Percentiles rank a stretch among this genome's conserved stretches.
Conservation (phyloP, 352 stramenopile genomes). For the Globisporangium ultimum region DNA sequence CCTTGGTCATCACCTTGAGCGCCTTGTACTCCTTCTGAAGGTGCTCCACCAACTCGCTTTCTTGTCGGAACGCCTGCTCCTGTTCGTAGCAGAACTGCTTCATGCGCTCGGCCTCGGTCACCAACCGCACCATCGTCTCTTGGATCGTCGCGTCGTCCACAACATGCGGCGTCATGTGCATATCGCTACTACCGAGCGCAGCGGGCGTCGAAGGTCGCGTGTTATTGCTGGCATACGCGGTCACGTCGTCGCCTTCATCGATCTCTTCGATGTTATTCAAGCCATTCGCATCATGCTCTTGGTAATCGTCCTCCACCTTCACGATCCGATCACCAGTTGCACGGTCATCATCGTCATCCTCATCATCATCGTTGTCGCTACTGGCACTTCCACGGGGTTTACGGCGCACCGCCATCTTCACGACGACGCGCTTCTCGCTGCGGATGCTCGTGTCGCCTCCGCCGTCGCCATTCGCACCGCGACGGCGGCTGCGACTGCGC, state of each 20-base stretch:
- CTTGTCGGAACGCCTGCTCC: slow-evolving; percentile 26
- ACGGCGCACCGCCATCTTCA: slow-evolving; percentile 10
- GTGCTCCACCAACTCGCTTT: slow-evolving; percentile 23
- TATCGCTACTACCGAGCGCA: neutral
- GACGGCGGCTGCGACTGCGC: slow-evolving; percentile 1
- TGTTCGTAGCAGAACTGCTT: slow-evolving; percentile 30
- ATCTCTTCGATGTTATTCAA: slow-evolving; percentile 15
- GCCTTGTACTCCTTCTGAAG: slow-evolving; percentile 35
- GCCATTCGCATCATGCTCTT: neutral
- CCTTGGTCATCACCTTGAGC: slow-evolving; percentile 33
- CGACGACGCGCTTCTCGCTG: slow-evolving; percentile 13
- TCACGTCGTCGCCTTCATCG: slow-evolving; percentile 8
- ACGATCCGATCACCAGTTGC: neutral
- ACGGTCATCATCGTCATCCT: neutral
- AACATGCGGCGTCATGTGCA: slow-evolving; percentile 1
- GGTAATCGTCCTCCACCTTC: slow-evolving; percentile 4
- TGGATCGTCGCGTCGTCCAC: slow-evolving; percentile 24
- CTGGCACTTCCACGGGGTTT: neutral
- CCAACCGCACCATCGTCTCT: slow-evolving; percentile 27
- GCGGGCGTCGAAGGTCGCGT: neutral
- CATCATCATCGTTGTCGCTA: slow-evolving; percentile 2
- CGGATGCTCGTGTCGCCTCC: neutral
- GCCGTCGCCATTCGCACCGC: neutral
- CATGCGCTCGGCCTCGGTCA: slow-evolving; percentile 26
- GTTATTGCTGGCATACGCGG: neutral